Evolutionary conservation across 148 eudicot genomes (phyloP).

Genomic region (Amaranthus cruentus): DNA sequence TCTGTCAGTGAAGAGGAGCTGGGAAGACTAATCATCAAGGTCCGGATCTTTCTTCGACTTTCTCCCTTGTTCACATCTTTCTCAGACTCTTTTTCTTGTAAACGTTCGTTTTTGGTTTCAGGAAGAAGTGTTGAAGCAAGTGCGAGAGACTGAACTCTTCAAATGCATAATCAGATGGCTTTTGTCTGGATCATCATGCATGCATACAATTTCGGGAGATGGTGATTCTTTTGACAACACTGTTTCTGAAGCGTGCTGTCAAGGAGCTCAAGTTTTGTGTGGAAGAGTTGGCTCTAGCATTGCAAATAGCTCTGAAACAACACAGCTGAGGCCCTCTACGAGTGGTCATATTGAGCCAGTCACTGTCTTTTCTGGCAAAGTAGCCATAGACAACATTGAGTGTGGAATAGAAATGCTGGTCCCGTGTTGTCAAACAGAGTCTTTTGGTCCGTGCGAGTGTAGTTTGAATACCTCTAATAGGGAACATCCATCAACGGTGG

Average conservation of each 20-base stretch:
- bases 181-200: slow-evolving; percentile 21
- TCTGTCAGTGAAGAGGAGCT: slow-evolving; percentile 35
- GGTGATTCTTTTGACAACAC: slow-evolving; percentile 29
- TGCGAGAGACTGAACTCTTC: slow-evolving; percentile 37
- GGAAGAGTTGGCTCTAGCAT: slow-evolving; percentile 21
- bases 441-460: slow-evolving; percentile 13
- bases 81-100: not conserved
- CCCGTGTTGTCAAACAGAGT: slow-evolving; percentile 29
- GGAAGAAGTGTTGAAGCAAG: slow-evolving; percentile 47
- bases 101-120: slow-evolving; percentile 17
- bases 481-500: slow-evolving; percentile 28
- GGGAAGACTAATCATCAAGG: slow-evolving; percentile 39
- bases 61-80: not conserved
- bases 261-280: slow-evolving; percentile 39
- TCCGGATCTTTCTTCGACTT: not conserved
- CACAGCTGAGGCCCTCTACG: slow-evolving; percentile 15
- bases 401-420: slow-evolving; percentile 31
- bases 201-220: slow-evolving; percentile 8
- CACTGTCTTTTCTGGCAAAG: slow-evolving; percentile 30
- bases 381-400: slow-evolving; percentile 18
- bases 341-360: slow-evolving; percentile 20
- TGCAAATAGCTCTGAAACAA: slow-evolving; percentile 15
- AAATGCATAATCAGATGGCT: slow-evolving; percentile 28
- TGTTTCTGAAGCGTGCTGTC: slow-evolving; percentile 35
- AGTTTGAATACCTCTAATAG: slow-evolving; percentile 10